phyloP scores from a whole-genome alignment of 2,329 filamentous ascomycete genomes.

The Plectosphaerella sp. region DNA sequence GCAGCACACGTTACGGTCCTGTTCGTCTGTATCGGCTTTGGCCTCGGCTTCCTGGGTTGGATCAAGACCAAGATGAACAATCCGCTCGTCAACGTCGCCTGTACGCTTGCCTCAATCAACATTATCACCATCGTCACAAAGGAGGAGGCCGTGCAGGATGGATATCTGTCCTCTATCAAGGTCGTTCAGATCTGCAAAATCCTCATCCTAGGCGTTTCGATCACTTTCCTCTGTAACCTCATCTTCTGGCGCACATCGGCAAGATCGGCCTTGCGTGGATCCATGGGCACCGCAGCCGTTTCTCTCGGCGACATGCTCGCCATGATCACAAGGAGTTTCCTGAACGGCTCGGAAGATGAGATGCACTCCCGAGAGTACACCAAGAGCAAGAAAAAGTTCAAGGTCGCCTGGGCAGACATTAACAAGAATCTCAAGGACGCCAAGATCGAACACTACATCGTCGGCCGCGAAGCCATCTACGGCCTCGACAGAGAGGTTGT shows the following conservation, averaged over 20 bases:
- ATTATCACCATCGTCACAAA: conserved; percentile 89
- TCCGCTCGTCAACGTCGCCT: conserved; percentile 78
- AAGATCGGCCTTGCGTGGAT: conserved; percentile 65
- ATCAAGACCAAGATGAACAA: conserved; percentile 75
- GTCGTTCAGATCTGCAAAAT: conserved; percentile 80
- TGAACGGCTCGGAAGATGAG: conserved; percentile 78
- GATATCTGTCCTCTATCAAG: conserved; percentile 76
- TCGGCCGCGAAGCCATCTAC: conserved; percentile 77
- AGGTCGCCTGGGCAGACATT: conserved; percentile 63
- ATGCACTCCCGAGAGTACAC: conserved; percentile 63
- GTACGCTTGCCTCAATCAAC: conserved; percentile 80
- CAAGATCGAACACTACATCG: conserved; percentile 81
- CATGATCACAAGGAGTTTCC: conserved; percentile 75
- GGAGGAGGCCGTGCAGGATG: conserved; percentile 80
- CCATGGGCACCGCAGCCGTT: conserved; percentile 68
- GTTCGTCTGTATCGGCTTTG: conserved; percentile 78
- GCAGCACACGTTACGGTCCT: conserved; percentile 77
- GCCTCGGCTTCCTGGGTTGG: conserved; percentile 84
- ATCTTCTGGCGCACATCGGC: conserved; percentile 76
- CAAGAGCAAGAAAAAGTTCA: conserved; percentile 59
- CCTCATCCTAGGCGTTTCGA: conserved; percentile 71
- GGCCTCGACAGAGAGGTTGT: conserved; percentile 74
- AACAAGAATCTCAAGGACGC: conserved; percentile 77
- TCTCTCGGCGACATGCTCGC: conserved; percentile 78
- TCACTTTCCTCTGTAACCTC: conserved; percentile 70